These are phyloP conservation scores for Cucurbitaria berberidis DNA, from an alignment of 2,329 filamentous ascomycete genomes.

Conservation along the genomic window DNA sequence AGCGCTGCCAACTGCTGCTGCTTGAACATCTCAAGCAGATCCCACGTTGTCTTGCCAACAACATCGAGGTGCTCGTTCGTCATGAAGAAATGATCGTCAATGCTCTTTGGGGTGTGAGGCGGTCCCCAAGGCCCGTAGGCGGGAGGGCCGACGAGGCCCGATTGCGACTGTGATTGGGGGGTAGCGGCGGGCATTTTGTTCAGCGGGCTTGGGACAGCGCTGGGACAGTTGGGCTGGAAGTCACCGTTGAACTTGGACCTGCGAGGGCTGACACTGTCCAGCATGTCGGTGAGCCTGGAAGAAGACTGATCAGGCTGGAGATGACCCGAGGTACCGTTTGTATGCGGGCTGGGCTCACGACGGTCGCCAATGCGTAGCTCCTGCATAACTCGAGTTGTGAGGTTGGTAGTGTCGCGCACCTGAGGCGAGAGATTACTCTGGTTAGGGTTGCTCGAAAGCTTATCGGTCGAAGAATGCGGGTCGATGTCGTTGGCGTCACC, in stretches of 20 bases:
- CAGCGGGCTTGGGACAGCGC: conserved; percentile 43
- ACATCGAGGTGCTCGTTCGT: conserved; percentile 46
- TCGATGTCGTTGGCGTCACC: conserved; percentile 30
- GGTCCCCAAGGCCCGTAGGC: conserved; percentile 4
- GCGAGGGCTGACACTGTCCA: conserved; percentile 26
- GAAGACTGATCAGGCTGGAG: conserved; percentile 28
- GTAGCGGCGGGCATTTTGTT: conserved; percentile 18
- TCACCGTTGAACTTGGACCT: conserved; percentile 20
- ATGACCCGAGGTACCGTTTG: conserved; percentile 1
- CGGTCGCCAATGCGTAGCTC: conserved; percentile 24
- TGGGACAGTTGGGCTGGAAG: conserved; percentile 29
- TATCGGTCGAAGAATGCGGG: conserved; percentile 16
- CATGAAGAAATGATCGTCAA: conserved; percentile 45
- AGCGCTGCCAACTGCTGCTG: conserved; percentile 16
- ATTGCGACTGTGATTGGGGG: conserved; percentile 6
- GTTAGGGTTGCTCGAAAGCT: conserved; percentile 4
- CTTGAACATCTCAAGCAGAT: conserved; percentile 24
- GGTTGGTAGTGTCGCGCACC: conserved; percentile 8
- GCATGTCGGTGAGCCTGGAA: conserved; percentile 38
- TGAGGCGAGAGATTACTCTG: conserved; percentile 5
- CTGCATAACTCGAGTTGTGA: conserved; percentile 25
- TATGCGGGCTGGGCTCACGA: background rate
- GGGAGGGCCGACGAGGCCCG: background rate
- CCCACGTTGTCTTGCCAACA: conserved; percentile 35
- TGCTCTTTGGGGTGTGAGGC: conserved; percentile 14